Conservation (phyloP, 176 grass and related monocot genomes). For the Aegilops bicornis region DNA sequence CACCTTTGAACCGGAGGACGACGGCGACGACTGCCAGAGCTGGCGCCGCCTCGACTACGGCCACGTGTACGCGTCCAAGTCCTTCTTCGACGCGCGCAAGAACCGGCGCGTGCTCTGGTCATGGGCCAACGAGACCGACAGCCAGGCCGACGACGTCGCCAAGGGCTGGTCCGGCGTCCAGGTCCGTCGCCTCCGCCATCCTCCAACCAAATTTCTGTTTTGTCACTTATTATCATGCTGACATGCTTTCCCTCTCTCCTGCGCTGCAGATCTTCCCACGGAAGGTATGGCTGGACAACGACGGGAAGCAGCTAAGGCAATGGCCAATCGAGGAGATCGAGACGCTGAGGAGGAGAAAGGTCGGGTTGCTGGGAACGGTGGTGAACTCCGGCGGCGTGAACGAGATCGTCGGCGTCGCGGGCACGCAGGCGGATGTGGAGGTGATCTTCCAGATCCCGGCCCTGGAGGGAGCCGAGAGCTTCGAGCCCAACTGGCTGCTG, state of each 20-base stretch:
- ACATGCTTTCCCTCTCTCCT: neutral
- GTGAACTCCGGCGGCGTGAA: constrained; percentile 29
- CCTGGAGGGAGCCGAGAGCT: constrained; percentile 36
- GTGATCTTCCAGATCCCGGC: constrained; percentile 48
- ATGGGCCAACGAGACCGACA: constrained; percentile 77
- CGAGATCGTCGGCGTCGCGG: constrained; percentile 57
- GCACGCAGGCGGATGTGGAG: constrained; percentile 66
- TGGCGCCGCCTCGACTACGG: constrained; percentile 68
- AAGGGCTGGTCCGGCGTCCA: constrained; percentile 73
- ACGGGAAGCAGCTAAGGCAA: constrained; percentile 60
- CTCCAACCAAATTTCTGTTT: neutral
- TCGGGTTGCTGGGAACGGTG: constrained; percentile 27
- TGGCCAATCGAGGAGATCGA: constrained; percentile 78
- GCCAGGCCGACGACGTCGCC: constrained; percentile 37
- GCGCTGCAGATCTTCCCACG: constrained; percentile 49
- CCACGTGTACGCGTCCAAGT: constrained; percentile 79
- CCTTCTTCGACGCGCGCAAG: constrained; percentile 60
- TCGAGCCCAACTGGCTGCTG: constrained; percentile 33
- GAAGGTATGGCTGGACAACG: constrained; percentile 54
- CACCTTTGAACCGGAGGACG: constrained; percentile 40
- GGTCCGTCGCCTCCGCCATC: constrained; percentile 27
- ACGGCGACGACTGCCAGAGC: constrained; percentile 42
- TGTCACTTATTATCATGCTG: neutral
- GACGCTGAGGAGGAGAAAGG: constrained; percentile 44
- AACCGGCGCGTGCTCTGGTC: constrained; percentile 60